phyloP scores from a whole-genome alignment of 768 basidiomycete species.

The Exsudoporus frostii region DNA sequence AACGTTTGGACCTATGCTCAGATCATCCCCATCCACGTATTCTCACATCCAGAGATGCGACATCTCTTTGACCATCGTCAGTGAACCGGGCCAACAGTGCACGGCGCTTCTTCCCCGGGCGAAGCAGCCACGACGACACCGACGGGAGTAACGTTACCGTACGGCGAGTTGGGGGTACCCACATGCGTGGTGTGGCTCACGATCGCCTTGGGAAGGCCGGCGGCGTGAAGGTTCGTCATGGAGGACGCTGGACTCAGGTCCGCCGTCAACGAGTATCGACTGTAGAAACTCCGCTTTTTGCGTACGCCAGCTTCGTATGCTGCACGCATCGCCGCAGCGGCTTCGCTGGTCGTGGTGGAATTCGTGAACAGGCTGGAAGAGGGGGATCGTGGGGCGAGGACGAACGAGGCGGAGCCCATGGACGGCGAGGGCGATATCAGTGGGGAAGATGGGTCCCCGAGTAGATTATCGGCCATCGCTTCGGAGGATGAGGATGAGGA shows the following conservation, averaged over 20 bases:
- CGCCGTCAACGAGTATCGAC: constrained; percentile 28
- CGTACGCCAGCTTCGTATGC: constrained; percentile 32
- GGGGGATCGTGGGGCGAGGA: constrained; percentile 26
- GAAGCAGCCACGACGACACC: constrained; percentile 6
- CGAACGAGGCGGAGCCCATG: constrained; percentile 24
- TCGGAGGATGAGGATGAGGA: constrained; percentile 32
- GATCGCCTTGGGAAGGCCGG: constrained; percentile 21
- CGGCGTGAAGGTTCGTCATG: constrained; percentile 11
- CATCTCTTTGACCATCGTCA: constrained; percentile 1
- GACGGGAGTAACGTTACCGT: not conserved
- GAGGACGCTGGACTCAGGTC: constrained; percentile 26
- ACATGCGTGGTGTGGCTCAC: constrained; percentile 2
- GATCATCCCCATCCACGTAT: not conserved
- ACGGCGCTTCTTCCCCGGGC: not conserved
- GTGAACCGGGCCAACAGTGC: constrained; percentile 15
- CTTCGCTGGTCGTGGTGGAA: constrained; percentile 13
- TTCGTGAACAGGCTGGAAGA: constrained; percentile 29
- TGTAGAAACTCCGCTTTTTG: constrained; percentile 34
- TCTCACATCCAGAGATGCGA: not conserved
- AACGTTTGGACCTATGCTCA: not conserved
- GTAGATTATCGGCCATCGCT: constrained; percentile 19
- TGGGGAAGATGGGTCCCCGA: constrained; percentile 23
- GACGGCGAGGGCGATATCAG: constrained; percentile 30
- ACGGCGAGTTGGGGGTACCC: constrained; percentile 3
- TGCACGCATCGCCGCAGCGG: constrained; percentile 29